These are phyloP conservation scores for Isabelozyma heimii DNA, from an alignment of 805 yeast genomes.

Conservation along the genomic window DNA sequence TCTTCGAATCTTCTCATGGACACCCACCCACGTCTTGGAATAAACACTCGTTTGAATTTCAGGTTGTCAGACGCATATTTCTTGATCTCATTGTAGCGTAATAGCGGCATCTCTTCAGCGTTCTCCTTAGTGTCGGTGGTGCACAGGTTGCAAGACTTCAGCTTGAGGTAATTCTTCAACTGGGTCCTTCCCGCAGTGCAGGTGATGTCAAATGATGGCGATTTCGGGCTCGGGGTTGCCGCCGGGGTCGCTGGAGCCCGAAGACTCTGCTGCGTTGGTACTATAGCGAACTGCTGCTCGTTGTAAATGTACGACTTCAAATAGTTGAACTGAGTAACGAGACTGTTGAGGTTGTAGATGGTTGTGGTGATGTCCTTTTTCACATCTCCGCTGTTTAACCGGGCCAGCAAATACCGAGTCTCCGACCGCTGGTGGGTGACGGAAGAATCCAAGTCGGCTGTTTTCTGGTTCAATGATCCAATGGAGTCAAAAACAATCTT, in stretches of 20 bases:
- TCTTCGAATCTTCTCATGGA: conserved; percentile 20
- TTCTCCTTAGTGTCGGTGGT: background rate
- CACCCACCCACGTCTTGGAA: conserved; percentile 54
- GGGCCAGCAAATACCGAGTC: conserved; percentile 7
- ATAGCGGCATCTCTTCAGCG: too few relatives aligned
- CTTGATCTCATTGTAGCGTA: conserved; percentile 4
- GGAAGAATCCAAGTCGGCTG: background rate
- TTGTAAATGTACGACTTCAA: conserved; percentile 7
- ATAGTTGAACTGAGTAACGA: conserved; percentile 6
- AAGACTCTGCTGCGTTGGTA: background rate
- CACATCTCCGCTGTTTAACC: conserved; percentile 16
- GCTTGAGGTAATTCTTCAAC: conserved; percentile 20
- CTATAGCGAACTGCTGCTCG: conserved; percentile 7
- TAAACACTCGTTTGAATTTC: conserved; percentile 41
- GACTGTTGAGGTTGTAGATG: conserved; percentile 1
- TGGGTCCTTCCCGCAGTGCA: conserved; percentile 23
- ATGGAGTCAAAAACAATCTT: conserved; percentile 1
- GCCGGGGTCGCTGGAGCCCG: background rate
- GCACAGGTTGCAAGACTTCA: background rate
- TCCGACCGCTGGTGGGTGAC: conserved; percentile 6
- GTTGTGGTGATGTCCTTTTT: conserved; percentile 8
- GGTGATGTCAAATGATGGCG: conserved; percentile 21
- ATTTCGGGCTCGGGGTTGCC: background rate
- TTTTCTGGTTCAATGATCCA: conserved; percentile 3
- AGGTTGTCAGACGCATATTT: conserved; percentile 35